Evolutionary conservation across 2,329 filamentous ascomycete genomes (phyloP), one percentile per base, ranked within the genome.

Genomic region (Talaromyces marneffei): DNA sequence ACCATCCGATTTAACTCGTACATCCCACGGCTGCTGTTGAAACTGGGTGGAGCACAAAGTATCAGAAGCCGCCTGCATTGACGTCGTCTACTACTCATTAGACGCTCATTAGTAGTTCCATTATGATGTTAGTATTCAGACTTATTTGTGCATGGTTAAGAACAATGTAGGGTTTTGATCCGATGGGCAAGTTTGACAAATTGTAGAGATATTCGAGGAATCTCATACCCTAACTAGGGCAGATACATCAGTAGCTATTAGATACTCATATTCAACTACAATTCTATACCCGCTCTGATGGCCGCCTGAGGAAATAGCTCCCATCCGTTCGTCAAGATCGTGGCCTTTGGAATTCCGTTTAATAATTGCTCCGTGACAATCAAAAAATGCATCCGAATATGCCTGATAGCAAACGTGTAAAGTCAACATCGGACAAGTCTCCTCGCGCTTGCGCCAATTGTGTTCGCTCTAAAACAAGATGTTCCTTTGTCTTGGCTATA

Each of bases 391-490:
- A 48, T 29, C 44, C 44, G 3, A 23, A 29, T 29, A 48, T 48
- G 7, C 44, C 14, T 48, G 23, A 48, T 27, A 12, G 20, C 10
- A 40, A 57, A n/a, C 29, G n/a, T n/a, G 23, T 16, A 14, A 44
- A 37, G 39, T 12, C 27, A 14, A 27, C 54, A n/a, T 44, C 54
- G n/a, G 39, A 44, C 4, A 58, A 48, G 18, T 48, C 31, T 37
- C n/a, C 48, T 29, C 56, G 56, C 8, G 56, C 56, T 50, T 58
- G 56, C 9, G 14, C 16, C 14, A 58, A 39, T 39, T 58, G 56
- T 16, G 42, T 39, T 46, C 56, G 56, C 23, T 27, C 56, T n/a
- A 58, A 58, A 29, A 39, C 56, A 44, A 58, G 12, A 27, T 58
- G 56, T 10, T 59, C 56, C 3, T 39, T 50, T 37, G 29, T 39